Evolutionary conservation across 2,329 filamentous ascomycete genomes (phyloP), one percentile per base, ranked within the genome.

Genomic region (Aaosphaeria arxii): DNA sequence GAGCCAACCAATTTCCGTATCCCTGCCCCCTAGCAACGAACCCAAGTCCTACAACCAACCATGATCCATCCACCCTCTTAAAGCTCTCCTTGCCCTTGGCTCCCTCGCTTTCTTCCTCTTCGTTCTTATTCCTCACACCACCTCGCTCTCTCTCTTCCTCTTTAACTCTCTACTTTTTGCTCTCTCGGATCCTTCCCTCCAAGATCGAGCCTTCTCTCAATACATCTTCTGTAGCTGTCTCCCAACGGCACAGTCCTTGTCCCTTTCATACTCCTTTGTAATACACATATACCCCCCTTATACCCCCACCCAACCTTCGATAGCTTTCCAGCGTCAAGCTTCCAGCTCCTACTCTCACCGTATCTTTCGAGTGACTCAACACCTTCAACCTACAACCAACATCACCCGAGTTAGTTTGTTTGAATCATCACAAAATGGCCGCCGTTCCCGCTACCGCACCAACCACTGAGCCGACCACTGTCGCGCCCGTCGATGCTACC

Each of bases 401-500:
- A 43, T 40, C 49, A 52, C 11, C 42, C 49, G 55, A 56, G 71
- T 24, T 24, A 24, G 17, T 24, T 24, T 24, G 17, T 24, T 24
- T 24, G 17, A 24, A 24, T 24, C 17, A 24, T 24, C 17, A 77
- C 81, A 64, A 79, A 89, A 54, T 89, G 86, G 84, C 87, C 75
- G 33, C 11, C 40, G 46, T 42, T 11, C 41, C 7, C 24, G 44
- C 39, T 32, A 28, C 66, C 40, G 67, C 66, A 45, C 50, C 61
- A 30, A 53, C 69, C 48, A 64, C 66, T 32, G 70, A 70, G 50
- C 53, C 62, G 46, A 59, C 71, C 45, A 57, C 59, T 42, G 58
- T 60, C 50, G 67, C 67, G 50, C 56, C 72, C 31, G 70, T 75
- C 59, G 62, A 62, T 53, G 53, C 67, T 43, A 62, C 63, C 52